Base-by-base conservation (phyloP, 306 rosid genomes). In the Pyrus betulifolia region DNA sequence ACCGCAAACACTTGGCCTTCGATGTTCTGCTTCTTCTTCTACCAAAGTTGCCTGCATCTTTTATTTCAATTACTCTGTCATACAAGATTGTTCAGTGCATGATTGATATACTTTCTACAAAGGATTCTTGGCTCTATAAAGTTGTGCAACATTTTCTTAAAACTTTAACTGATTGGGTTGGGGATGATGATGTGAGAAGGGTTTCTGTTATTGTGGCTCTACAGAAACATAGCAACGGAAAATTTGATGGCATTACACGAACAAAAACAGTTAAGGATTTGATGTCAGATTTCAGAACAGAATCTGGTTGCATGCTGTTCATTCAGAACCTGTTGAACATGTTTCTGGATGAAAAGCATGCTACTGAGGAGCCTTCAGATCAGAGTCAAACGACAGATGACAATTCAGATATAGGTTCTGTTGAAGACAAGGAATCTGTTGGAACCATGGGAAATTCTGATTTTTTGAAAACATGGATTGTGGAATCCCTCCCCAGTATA, bases 371-470 rank as follows among this genome's bases (percentile, higher is more conserved):
- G 84, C 99, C 99, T 74, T 95, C 97, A 27, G 99, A 95, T 76
- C 99, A 92, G 85, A 92, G 99, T 85, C 96, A 92, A 87, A 95
- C 97, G 72, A 92, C 97, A 49, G 97, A 95, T 85, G 99, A 95
- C 81, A 95, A 92, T 84, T 90, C 97, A 74, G 99, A 95, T 86
- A 83, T 89, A 69, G 97, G 96, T 72, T 89, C 93, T 11, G 49
- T 85, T 35, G 97, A 96, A 87, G 97, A 92, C 79, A 92, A 91
- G 85, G 98, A 89, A 76, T 83, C 84, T 8, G 78, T 80, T 7
- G 89, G 90, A 70, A 75, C 78, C 74, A 71, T 78, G 76, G 98
- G 91, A 35, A 91, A 82, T 86, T 87, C 88, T 63, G 99, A 96
- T 63, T 81, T 75, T 79, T 80, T 96, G 85, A 92, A 89, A 87